Conservation (phyloP, 306 rosid species). For the Trifolium dubium region DNA sequence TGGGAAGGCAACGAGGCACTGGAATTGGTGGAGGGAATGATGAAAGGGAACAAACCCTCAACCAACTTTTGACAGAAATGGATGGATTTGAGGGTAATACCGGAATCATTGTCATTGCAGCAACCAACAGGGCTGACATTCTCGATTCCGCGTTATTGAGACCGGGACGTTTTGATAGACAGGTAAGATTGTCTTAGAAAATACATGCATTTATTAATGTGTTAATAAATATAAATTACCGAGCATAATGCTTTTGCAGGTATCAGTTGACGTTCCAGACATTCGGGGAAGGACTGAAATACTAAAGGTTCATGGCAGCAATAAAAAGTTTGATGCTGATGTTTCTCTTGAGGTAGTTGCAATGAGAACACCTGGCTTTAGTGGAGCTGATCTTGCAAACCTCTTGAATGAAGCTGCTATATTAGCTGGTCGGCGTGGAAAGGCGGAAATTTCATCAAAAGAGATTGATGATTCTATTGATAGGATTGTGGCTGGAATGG, state of each 20-base stretch:
- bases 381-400: conserved; percentile 99
- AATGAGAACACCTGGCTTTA: conserved; percentile 98
- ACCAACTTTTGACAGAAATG: conserved; percentile 99
- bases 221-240: conserved; percentile 3
- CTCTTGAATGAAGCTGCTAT: conserved; percentile 98
- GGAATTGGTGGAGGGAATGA: conserved; percentile 99
- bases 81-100: conserved; percentile 98
- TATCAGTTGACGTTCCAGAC: conserved; percentile 92
- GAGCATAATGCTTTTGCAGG: conserved; percentile 58
- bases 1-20: conserved; percentile 95
- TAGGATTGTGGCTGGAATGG: conserved; percentile 99
- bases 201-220: conserved; percentile 9
- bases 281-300: conserved; percentile 94
- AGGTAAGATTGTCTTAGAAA: conserved; percentile 50
- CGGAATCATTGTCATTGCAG: conserved; percentile 95
- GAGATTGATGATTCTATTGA: conserved; percentile 97
- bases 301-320: conserved; percentile 90
- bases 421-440: conserved; percentile 94
- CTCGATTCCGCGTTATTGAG: conserved; percentile 94
- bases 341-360: conserved; percentile 91
- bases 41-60: conserved; percentile 97
- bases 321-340: conserved; percentile 82
- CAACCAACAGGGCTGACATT: conserved; percentile 98
- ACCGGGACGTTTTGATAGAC: conserved; percentile 97
- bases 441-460: conserved; percentile 85